These are phyloP conservation scores for Skeletonema costatum DNA, from an alignment of 108 stramenopile species.

Conservation along the genomic window DNA sequence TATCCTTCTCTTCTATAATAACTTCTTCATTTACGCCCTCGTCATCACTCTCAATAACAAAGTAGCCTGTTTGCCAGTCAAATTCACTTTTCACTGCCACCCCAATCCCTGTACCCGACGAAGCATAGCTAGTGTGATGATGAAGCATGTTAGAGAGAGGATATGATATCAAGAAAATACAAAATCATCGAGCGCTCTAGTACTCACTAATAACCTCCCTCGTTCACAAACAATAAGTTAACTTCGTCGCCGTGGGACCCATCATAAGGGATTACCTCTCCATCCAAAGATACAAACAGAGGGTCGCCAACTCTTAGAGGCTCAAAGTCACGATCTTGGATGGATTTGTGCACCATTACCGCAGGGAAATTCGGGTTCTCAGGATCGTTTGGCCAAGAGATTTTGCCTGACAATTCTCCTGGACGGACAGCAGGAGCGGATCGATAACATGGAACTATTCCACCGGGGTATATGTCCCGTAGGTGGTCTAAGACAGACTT, in stretches of 20 bases:
- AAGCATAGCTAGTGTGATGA: slow-evolving; percentile 28
- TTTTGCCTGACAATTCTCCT: slow-evolving; percentile 78
- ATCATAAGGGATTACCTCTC: slow-evolving; percentile 66
- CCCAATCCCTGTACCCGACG: slow-evolving; percentile 74
- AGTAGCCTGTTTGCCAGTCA: slow-evolving; percentile 57
- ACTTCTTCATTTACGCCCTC: slow-evolving; percentile 32
- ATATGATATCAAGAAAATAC: neutral
- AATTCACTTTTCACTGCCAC: slow-evolving; percentile 63
- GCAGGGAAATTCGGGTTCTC: slow-evolving; percentile 72
- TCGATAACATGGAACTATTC: slow-evolving; percentile 72
- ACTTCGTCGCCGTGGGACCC: slow-evolving; percentile 78
- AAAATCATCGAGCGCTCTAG: too few relatives aligned
- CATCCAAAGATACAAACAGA: slow-evolving; percentile 71
- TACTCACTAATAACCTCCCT: slow-evolving; percentile 86
- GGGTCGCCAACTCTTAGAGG: slow-evolving; percentile 67
- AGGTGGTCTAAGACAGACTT: slow-evolving; percentile 28
- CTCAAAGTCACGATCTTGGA: slow-evolving; percentile 78
- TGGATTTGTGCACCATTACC: slow-evolving; percentile 54
- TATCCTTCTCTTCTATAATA: slow-evolving; percentile 38
- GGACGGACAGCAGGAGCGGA: slow-evolving; percentile 67
- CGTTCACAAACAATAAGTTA: slow-evolving; percentile 83
- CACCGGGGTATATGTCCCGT: slow-evolving; percentile 36
- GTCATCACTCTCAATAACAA: slow-evolving; percentile 37
- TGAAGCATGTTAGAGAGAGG: neutral
- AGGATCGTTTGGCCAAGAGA: slow-evolving; percentile 69